phyloP scores from a whole-genome alignment of 2,329 filamentous ascomycete species.

The Fusarium redolens region DNA sequence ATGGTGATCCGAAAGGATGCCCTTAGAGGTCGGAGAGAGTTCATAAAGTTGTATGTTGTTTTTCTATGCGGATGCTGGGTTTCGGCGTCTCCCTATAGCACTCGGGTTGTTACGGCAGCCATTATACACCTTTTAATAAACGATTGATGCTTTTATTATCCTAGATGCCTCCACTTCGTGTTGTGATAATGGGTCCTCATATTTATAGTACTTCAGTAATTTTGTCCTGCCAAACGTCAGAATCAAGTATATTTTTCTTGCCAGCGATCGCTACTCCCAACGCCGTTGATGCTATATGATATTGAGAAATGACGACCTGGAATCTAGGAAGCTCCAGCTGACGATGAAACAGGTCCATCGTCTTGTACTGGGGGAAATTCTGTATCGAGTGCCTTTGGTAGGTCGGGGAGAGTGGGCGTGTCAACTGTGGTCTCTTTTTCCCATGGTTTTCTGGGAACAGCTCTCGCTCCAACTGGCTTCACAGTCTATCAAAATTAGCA shows the following conservation, averaged over 20 bases:
- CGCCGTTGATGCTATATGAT: conserved; percentile 17
- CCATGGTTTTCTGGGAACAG: conserved; percentile 76
- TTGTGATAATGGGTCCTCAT: background rate
- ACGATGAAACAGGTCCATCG: conserved; percentile 3
- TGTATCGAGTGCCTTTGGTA: conserved; percentile 47
- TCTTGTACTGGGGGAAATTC: conserved; percentile 51
- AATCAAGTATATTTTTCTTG: background rate
- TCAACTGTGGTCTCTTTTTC: conserved; percentile 65
- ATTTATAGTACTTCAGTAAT: background rate
- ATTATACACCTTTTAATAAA: conserved; percentile 39
- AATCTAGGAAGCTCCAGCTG: background rate
- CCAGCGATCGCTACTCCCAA: conserved; percentile 7
- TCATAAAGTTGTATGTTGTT: conserved; percentile 42
- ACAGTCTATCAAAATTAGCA: conserved; percentile 53
- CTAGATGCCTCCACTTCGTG: background rate
- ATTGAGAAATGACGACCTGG: background rate
- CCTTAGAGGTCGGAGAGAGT: conserved; percentile 25
- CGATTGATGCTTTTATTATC: conserved; percentile 35
- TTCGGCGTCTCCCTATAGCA: conserved; percentile 27
- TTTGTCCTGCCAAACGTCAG: background rate
- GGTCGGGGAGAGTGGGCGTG: conserved; percentile 27
- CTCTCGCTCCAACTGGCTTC: conserved; percentile 60
- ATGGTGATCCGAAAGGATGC: conserved; percentile 30
- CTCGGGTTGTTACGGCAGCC: conserved; percentile 34
- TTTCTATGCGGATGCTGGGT: conserved; percentile 35